Conservation (phyloP, 2,329 filamentous ascomycete species). For the Microsporum canis region DNA sequence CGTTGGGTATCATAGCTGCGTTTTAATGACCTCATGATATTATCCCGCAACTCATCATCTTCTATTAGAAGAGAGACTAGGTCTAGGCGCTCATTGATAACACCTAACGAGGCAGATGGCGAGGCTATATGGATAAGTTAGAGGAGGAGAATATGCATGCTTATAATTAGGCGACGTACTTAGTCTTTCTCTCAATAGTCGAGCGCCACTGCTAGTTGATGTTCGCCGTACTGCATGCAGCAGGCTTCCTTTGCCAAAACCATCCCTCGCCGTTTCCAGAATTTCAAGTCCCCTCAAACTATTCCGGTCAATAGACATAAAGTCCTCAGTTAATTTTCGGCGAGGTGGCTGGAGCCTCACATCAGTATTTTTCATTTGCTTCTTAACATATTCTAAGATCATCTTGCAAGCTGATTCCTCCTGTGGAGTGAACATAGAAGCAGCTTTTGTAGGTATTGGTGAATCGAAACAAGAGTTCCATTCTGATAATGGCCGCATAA, state of each 20-base stretch:
- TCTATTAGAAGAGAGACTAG: conserved; percentile 65
- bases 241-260: conserved; percentile 67
- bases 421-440: conserved; percentile 48
- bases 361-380: conserved; percentile 62
- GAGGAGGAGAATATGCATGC: not conserved
- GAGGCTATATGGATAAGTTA: conserved; percentile 40
- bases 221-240: conserved; percentile 83
- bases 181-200: conserved; percentile 75
- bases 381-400: conserved; percentile 73
- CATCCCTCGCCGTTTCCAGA: conserved; percentile 71
- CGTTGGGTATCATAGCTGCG: conserved; percentile 77
- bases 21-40: conserved; percentile 55
- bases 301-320: conserved; percentile 86
- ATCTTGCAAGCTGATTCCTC: conserved; percentile 70
- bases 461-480: conserved; percentile 73
- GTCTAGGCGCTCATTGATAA: conserved; percentile 70
- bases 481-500: conserved; percentile 43
- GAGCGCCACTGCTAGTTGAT: conserved; percentile 79
- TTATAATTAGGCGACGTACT: conserved; percentile 33
- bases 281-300: conserved; percentile 85
- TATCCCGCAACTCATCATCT: conserved; percentile 56
- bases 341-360: conserved; percentile 76
- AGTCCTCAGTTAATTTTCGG: conserved; percentile 60
- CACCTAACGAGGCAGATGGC: conserved; percentile 72
- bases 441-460: conserved; percentile 46